phyloP scores from a whole-genome alignment of 257 asterid genomes.

The Penstemon newberryi region DNA sequence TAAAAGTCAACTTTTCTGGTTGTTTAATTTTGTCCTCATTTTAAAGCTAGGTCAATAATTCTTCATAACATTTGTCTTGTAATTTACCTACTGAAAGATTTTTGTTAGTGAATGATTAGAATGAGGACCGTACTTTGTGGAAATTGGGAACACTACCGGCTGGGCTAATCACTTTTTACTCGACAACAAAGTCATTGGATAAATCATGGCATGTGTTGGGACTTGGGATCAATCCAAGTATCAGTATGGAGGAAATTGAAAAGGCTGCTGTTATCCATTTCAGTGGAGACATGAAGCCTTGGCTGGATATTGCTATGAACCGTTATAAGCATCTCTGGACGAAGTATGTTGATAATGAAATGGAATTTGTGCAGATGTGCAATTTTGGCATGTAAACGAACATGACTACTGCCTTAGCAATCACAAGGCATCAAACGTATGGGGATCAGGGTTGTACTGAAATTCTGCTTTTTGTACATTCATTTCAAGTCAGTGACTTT shows the following conservation, averaged over 20 bases:
- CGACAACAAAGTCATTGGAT: conserved; percentile 82
- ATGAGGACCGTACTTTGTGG: conserved; percentile 83
- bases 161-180: conserved; percentile 77
- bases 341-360: conserved; percentile 82
- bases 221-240: conserved; percentile 90
- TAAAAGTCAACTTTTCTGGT: not conserved
- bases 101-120: conserved; percentile 44
- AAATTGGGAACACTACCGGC: conserved; percentile 82
- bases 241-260: conserved; percentile 86
- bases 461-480: conserved; percentile 20
- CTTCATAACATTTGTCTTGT: too few relatives aligned
- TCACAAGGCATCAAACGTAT: conserved; percentile 18
- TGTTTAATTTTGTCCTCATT: too few relatives aligned
- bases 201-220: conserved; percentile 92
- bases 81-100: not conserved
- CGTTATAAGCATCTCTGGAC: conserved; percentile 91
- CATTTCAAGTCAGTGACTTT: conserved; percentile 32
- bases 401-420: conserved; percentile 26
- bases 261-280: conserved; percentile 94
- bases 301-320: conserved; percentile 98
- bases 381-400: conserved; percentile 82
- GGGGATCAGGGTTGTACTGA: conserved; percentile 24
- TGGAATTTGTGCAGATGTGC: conserved; percentile 97
- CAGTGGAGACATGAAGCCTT: conserved; percentile 97
- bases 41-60: too few relatives aligned